phyloP scores from a whole-genome alignment of 176 grass and related monocot genomes.

The Saccharum spontaneum region DNA sequence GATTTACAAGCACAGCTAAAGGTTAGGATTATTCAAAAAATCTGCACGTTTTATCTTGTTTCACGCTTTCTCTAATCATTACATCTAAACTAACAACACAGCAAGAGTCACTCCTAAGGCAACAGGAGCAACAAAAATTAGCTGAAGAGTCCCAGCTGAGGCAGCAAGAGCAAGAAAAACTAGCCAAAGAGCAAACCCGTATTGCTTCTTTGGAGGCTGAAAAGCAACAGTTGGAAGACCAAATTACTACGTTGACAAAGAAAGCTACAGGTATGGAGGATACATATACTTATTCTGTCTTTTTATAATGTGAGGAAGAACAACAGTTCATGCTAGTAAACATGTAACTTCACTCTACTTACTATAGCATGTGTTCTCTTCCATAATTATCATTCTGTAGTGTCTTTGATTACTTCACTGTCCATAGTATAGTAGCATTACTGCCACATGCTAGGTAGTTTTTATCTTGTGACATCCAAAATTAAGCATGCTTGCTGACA shows the following conservation, averaged over 20 bases:
- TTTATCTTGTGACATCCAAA: slow-evolving; percentile 23
- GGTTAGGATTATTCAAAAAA: slow-evolving; percentile 33
- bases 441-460: neutral
- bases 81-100: slow-evolving; percentile 32
- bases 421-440: slow-evolving; percentile 23
- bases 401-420: neutral
- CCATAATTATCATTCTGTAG: neutral
- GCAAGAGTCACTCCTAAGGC: slow-evolving; percentile 70
- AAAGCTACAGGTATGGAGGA: slow-evolving; percentile 73
- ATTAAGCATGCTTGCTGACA: neutral
- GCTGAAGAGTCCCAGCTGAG: slow-evolving; percentile 62
- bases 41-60: neutral
- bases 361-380: neutral
- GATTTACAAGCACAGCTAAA: slow-evolving; percentile 76
- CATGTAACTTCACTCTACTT: neutral
- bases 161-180: slow-evolving; percentile 75
- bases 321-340: neutral
- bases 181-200: slow-evolving; percentile 65
- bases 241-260: slow-evolving; percentile 63
- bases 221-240: slow-evolving; percentile 81
- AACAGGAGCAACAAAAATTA: slow-evolving; percentile 83
- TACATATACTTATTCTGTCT: neutral
- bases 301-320: slow-evolving; percentile 3
- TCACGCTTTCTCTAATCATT: slow-evolving; percentile 23
- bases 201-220: slow-evolving; percentile 60